These are phyloP conservation scores for Fusarium cyanostomum DNA, from an alignment of 2,329 filamentous ascomycete genomes.

Conservation along the genomic window DNA sequence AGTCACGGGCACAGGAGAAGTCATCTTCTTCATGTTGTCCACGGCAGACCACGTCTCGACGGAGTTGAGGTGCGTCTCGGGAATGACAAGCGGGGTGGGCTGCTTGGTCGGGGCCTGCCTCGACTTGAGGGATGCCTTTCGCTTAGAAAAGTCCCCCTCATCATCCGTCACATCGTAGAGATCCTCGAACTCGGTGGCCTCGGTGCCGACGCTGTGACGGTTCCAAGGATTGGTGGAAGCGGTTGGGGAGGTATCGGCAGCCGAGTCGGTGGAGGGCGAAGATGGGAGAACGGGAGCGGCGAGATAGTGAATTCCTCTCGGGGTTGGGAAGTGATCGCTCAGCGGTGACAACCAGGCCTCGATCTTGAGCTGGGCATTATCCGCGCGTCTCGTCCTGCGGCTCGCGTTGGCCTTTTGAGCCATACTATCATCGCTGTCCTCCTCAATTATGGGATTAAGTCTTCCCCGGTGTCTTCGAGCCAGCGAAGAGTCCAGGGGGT, in stretches of 20 bases:
- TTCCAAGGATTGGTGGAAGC: conserved; percentile 70
- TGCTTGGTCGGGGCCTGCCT: conserved; percentile 51
- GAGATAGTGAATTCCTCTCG: conserved; percentile 72
- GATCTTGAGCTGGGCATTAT: conserved; percentile 59
- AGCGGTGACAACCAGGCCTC: conserved; percentile 67
- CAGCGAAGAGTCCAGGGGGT: conserved; percentile 63
- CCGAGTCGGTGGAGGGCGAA: conserved; percentile 65
- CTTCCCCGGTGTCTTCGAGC: conserved; percentile 61
- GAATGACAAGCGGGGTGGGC: conserved; percentile 62
- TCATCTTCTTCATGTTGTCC: conserved; percentile 58
- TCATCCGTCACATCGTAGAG: conserved; percentile 88
- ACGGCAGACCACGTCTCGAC: conserved; percentile 56
- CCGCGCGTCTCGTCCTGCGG: conserved; percentile 42
- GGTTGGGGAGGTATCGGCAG: conserved; percentile 63
- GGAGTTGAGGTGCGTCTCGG: conserved; percentile 48
- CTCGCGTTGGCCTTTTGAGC: conserved; percentile 23
- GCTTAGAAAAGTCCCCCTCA: conserved; percentile 60
- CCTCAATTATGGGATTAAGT: conserved; percentile 75
- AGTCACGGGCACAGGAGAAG: conserved; percentile 69
- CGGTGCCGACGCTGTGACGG: conserved; percentile 68
- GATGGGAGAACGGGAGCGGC: conserved; percentile 70
- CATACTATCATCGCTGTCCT: conserved; percentile 56
- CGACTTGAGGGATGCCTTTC: conserved; percentile 52
- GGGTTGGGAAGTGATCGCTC: conserved; percentile 76
- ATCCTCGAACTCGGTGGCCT: conserved; percentile 82